Evolutionary conservation across 2,329 filamentous ascomycete genomes (phyloP).

Genomic region (Dactylellina sp.): DNA sequence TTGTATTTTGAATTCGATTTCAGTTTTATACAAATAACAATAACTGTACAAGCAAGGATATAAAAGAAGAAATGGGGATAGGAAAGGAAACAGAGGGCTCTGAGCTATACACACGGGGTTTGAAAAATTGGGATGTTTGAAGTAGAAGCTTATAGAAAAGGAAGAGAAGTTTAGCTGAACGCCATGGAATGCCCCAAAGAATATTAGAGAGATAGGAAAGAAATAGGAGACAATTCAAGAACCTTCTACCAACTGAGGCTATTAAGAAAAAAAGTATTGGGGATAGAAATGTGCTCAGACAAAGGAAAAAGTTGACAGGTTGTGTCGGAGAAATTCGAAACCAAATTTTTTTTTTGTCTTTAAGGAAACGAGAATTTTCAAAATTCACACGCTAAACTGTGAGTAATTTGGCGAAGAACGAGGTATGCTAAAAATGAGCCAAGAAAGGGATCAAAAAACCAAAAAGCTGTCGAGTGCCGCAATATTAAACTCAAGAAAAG

Average conservation of each 20-base stretch:
- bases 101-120: slow-evolving; percentile 33
- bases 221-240: slow-evolving; percentile 22
- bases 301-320: slow-evolving; percentile 24
- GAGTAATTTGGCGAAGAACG: slow-evolving; percentile 3
- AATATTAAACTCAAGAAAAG: not conserved
- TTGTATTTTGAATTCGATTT: slow-evolving; percentile 25
- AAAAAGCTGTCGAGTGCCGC: not conserved
- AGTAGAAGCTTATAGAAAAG: slow-evolving; percentile 10
- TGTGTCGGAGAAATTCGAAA: slow-evolving; percentile 17
- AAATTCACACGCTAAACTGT: slow-evolving; percentile 11
- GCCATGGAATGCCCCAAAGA: slow-evolving; percentile 55
- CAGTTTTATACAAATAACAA: slow-evolving; percentile 38
- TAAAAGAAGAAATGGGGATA: slow-evolving; percentile 5
- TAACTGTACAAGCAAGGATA: slow-evolving; percentile 30
- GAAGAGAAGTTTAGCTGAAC: slow-evolving; percentile 36
- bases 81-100: slow-evolving; percentile 15
- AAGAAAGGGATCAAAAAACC: not conserved
- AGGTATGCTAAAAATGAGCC: slow-evolving; percentile 16
- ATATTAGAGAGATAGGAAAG: not conserved
- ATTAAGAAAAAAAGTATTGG: slow-evolving; percentile 20
- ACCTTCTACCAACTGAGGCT: slow-evolving; percentile 41
- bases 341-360: slow-evolving; percentile 20
- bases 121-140: not conserved
- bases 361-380: slow-evolving; percentile 6
- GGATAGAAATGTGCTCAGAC: slow-evolving; percentile 22